A percentile compares a stretch with the other conserved stretches of the same genome.
These are phyloP conservation scores for Croton laevigatus DNA, from an alignment of 441 rosid species.

Conservation along the genomic window DNA sequence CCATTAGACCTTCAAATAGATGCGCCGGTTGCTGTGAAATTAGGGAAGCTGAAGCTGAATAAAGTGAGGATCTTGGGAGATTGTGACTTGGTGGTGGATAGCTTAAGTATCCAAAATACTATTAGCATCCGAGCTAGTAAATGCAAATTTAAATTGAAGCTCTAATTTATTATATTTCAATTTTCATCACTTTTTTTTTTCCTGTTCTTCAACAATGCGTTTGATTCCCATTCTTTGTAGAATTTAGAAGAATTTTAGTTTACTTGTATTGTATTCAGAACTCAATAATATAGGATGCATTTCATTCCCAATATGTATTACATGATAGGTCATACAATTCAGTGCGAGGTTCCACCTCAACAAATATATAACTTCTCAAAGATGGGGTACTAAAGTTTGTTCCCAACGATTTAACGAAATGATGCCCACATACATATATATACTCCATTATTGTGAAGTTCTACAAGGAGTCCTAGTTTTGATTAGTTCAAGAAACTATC, in stretches of 20 bases:
- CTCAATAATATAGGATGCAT: too few species aligned
- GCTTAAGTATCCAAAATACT: slow-evolving; percentile 39
- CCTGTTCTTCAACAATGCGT: too few species aligned
- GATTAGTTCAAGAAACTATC: not conserved
- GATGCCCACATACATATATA: not conserved
- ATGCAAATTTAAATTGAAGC: slow-evolving; percentile 57
- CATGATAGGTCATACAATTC: too few species aligned
- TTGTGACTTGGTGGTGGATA: slow-evolving; percentile 60
- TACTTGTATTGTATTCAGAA: too few species aligned
- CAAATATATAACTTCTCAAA: not conserved
- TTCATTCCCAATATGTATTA: too few species aligned
- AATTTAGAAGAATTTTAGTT: too few species aligned
- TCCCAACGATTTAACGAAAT: not conserved
- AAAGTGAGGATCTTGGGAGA: slow-evolving; percentile 58
- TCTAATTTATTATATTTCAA: not conserved
- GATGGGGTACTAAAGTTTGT: not conserved
- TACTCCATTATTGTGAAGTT: not conserved
- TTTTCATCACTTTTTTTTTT: not conserved
- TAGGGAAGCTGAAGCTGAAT: slow-evolving; percentile 69
- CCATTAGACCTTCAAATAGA: slow-evolving; percentile 62
- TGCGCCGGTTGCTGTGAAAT: slow-evolving; percentile 76
- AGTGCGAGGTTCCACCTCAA: not conserved
- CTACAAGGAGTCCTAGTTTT: not conserved
- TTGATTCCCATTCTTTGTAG: too few species aligned
- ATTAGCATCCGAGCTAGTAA: slow-evolving; percentile 54